Evolutionary conservation across 2,329 filamentous ascomycete species (phyloP).

Genomic region (Pseudogymnoascus sp.): DNA sequence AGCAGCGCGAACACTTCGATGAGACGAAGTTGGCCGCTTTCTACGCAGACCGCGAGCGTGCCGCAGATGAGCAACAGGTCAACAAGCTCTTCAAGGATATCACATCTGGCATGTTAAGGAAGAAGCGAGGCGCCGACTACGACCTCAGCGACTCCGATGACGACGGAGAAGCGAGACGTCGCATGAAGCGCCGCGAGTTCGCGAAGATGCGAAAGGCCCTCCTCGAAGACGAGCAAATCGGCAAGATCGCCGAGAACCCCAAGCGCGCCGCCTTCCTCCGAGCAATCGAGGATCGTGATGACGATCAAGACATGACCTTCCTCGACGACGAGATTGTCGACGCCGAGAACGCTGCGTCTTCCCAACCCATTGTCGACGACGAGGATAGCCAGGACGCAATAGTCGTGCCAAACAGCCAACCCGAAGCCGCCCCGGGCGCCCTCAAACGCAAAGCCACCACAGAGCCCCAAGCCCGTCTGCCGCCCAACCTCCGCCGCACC

Average conservation of each 20-base stretch:
- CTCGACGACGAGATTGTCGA: slow-evolving; percentile 46
- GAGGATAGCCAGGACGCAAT: slow-evolving; percentile 28
- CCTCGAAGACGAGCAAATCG: slow-evolving; percentile 80
- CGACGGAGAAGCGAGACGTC: slow-evolving; percentile 67
- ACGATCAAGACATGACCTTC: slow-evolving; percentile 68
- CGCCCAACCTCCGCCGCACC: slow-evolving; percentile 57
- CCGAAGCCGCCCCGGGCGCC: slow-evolving; percentile 31
- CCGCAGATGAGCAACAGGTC: slow-evolving; percentile 76
- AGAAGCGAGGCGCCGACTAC: slow-evolving; percentile 73
- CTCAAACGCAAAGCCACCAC: slow-evolving; percentile 36
- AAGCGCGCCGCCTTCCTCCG: slow-evolving; percentile 86
- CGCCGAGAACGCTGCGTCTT: slow-evolving; percentile 30
- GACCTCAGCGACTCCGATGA: slow-evolving; percentile 90
- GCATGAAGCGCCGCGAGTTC: slow-evolving; percentile 81
- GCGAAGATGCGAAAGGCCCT: slow-evolving; percentile 87
- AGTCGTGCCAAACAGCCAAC: slow-evolving; percentile 45
- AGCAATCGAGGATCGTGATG: slow-evolving; percentile 75
- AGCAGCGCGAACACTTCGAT: slow-evolving; percentile 68
- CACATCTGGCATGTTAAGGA: slow-evolving; percentile 78
- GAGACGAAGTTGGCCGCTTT: slow-evolving; percentile 78
- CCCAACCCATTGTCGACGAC: slow-evolving; percentile 33
- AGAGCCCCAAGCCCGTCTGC: slow-evolving; percentile 45
- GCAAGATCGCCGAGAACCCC: slow-evolving; percentile 81
- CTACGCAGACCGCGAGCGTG: slow-evolving; percentile 68
- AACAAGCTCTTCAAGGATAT: slow-evolving; percentile 91